phyloP scores from a whole-genome alignment of 1,139 yeast genomes.

The Geotrichum restrictum region DNA sequence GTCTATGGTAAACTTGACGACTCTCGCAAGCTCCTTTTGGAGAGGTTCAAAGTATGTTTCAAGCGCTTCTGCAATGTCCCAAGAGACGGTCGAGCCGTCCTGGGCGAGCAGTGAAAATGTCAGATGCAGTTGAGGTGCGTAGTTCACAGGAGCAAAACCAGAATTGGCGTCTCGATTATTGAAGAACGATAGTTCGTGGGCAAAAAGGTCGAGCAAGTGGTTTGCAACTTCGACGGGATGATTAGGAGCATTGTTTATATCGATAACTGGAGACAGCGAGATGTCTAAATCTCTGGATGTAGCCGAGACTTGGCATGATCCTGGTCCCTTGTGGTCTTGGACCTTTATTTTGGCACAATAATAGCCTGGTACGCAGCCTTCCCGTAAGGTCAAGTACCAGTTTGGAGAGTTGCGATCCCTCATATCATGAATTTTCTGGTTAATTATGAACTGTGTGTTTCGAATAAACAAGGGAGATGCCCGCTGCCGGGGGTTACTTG shows the following conservation, averaged over 20 bases:
- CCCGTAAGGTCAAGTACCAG: constrained; percentile 36
- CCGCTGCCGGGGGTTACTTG: too few species aligned
- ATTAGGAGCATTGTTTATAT: too few species aligned
- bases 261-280: neutral
- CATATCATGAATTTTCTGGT: too few species aligned
- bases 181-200: constrained; percentile 44
- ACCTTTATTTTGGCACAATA: constrained; percentile 55
- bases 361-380: constrained; percentile 38
- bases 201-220: constrained; percentile 51
- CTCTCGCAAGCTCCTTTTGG: constrained; percentile 39
- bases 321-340: constrained; percentile 38
- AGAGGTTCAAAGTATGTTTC: constrained; percentile 47
- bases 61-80: constrained; percentile 54
- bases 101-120: constrained; percentile 63
- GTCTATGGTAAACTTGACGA: constrained; percentile 70
- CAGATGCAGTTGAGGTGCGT: constrained; percentile 47
- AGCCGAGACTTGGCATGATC: too few species aligned
- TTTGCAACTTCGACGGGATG: constrained; percentile 57
- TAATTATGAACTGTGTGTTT: too few species aligned
- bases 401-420: too few species aligned
- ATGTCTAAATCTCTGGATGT: too few species aligned
- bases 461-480: too few species aligned
- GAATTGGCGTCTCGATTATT: neutral
- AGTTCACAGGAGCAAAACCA: constrained; percentile 18
- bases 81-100: constrained; percentile 50